Evolutionary conservation across 305 asterid species (phyloP).

Genomic region (Fraxinus baroniana): DNA sequence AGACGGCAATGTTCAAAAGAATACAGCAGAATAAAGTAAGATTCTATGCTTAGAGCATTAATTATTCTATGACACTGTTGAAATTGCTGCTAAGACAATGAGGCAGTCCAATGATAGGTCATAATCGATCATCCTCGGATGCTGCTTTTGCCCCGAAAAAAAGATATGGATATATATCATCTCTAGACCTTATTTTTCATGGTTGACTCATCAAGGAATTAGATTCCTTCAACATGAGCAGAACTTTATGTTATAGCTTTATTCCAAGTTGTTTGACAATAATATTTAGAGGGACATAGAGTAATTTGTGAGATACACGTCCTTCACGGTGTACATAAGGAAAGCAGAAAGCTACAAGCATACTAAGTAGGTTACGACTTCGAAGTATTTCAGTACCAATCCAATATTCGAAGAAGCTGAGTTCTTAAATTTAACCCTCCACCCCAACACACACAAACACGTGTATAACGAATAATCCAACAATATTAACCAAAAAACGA

Average conservation of each 20-base stretch:
- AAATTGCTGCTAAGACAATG: background rate
- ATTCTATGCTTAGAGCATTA: background rate
- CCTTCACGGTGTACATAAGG: background rate
- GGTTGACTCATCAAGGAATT: conserved; percentile 27
- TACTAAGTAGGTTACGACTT: background rate
- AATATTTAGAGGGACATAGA: background rate
- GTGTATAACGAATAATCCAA: background rate
- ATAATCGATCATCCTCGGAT: background rate
- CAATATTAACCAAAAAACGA: background rate
- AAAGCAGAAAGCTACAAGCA: background rate
- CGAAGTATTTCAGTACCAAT: background rate
- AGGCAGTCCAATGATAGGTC: background rate
- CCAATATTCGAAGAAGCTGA: background rate
- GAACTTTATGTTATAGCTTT: background rate
- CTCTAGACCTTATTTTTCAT: conserved; percentile 11
- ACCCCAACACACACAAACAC: background rate
- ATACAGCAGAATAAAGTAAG: background rate
- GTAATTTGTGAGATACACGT: background rate
- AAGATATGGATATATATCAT: background rate
- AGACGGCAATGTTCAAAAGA: background rate
- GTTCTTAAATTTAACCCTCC: background rate
- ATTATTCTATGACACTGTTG: background rate
- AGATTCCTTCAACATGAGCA: conserved; percentile 17
- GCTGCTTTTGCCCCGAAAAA: background rate
- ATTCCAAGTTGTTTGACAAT: background rate